Conservation (phyloP, 2,329 filamentous ascomycete genomes). For the Colletotrichum aenigma region DNA sequence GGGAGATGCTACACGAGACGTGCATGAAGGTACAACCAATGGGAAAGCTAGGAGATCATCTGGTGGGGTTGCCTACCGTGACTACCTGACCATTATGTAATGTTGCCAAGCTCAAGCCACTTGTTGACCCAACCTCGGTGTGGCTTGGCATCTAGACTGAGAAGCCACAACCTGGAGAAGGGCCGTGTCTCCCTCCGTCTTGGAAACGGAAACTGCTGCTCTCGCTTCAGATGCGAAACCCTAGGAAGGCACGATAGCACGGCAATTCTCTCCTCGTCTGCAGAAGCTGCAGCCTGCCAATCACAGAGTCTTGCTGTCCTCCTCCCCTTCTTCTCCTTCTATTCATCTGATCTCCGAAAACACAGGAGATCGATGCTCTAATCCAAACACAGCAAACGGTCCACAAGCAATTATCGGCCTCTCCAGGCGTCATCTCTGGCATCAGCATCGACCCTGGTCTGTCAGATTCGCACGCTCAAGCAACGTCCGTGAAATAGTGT, state of each 20-base stretch:
- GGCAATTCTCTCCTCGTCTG: neutral
- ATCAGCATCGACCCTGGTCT: neutral
- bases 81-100: neutral
- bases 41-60: neutral
- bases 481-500: neutral
- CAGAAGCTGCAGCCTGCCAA: neutral
- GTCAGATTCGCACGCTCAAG: neutral
- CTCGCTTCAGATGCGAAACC: neutral
- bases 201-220: neutral
- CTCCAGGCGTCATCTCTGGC: neutral
- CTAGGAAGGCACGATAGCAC: neutral
- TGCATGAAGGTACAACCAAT: slow-evolving; percentile 23
- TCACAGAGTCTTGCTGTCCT: neutral
- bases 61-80: neutral
- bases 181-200: neutral
- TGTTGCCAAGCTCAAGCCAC: neutral
- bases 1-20: slow-evolving; percentile 24
- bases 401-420: neutral
- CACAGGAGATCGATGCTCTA: neutral
- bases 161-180: neutral
- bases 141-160: neutral
- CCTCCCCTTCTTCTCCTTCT: neutral
- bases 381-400: neutral
- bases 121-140: neutral
- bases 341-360: neutral